These are phyloP conservation scores for Cytospora schulzeri DNA, from an alignment of 2,329 filamentous ascomycete species.

Conservation along the genomic window DNA sequence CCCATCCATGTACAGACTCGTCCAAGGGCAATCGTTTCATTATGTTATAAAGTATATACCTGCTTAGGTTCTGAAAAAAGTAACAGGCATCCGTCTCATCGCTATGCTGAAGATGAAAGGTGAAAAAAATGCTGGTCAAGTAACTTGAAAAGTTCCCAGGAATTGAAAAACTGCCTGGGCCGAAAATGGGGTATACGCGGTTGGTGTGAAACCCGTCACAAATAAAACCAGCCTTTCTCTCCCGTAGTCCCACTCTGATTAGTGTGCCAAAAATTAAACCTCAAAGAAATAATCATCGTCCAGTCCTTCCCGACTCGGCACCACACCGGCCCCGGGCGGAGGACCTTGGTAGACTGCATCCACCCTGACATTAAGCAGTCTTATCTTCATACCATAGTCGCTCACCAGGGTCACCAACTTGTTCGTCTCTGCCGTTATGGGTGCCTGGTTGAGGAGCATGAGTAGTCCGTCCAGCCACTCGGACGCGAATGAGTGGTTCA, in stretches of 20 bases:
- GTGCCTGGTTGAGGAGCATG: constrained; percentile 92
- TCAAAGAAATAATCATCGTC: constrained; percentile 96
- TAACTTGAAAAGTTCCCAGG: background rate
- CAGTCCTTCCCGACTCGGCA: constrained; percentile 81
- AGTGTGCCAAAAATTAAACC: constrained; percentile 47
- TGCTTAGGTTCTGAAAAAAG: background rate
- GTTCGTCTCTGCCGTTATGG: constrained; percentile 95
- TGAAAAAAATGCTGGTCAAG: background rate
- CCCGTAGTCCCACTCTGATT: background rate
- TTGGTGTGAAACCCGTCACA: constrained; percentile 28
- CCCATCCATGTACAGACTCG: no score
- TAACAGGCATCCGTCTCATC: constrained; percentile 6
- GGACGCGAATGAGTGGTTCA: constrained; percentile 79
- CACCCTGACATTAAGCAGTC: constrained; percentile 86
- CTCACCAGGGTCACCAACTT: constrained; percentile 83
- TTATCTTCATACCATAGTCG: constrained; percentile 90
- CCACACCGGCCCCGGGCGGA: constrained; percentile 68
- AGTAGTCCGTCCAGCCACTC: constrained; percentile 96
- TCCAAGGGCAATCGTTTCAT: background rate
- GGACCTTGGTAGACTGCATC: constrained; percentile 73
- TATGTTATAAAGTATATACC: background rate
- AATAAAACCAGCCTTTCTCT: constrained; percentile 3
- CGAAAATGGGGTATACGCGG: constrained; percentile 24
- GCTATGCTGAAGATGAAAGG: constrained; percentile 18
- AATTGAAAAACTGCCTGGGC: background rate